These are phyloP conservation scores for Candolleomyces efflorescens DNA, from an alignment of 768 basidiomycete genomes.

Conservation along the genomic window DNA sequence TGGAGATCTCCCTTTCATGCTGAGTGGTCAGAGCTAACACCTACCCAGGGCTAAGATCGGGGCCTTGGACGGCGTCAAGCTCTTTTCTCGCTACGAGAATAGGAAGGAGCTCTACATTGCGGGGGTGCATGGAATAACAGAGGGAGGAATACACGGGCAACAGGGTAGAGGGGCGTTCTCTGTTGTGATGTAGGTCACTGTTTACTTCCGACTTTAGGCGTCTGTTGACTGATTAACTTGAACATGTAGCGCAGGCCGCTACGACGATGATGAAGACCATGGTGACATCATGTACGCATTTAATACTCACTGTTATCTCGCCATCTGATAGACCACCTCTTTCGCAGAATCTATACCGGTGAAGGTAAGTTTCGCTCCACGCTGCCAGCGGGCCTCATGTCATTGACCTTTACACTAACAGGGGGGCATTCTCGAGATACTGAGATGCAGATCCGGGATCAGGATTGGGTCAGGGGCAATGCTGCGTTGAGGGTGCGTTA, in stretches of 20 bases:
- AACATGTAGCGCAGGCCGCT: background rate
- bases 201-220: background rate
- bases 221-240: background rate
- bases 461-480: background rate
- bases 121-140: background rate
- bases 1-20: no score
- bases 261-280: background rate
- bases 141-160: background rate
- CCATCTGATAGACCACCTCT: background rate
- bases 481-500: background rate
- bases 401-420: background rate
- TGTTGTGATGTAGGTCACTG: background rate
- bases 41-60: background rate
- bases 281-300: background rate
- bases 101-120: background rate
- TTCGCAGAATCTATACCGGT: background rate
- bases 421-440: background rate
- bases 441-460: slow-evolving; percentile 1
- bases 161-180: background rate
- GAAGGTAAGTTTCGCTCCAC: background rate
- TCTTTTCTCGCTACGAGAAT: background rate
- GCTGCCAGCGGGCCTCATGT: background rate
- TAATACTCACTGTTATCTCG: background rate
- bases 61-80: background rate
- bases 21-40: no score